Conservation (phyloP, 2,329 filamentous ascomycete genomes). For the Escovopsis sp. region DNA sequence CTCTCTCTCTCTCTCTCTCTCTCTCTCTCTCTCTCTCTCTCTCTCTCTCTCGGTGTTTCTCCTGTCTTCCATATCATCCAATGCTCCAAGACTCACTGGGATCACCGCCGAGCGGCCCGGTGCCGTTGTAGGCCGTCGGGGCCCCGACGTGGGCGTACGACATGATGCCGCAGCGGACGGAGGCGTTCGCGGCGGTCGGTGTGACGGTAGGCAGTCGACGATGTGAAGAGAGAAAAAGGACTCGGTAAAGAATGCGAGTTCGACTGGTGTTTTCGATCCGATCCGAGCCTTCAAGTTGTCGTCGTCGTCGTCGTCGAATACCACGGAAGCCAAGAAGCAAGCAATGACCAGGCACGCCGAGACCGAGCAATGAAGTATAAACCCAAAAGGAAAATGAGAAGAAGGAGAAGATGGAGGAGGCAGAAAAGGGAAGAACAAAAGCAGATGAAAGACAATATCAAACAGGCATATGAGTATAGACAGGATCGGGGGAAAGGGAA, state of each 20-base stretch:
- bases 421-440: conserved; percentile 3
- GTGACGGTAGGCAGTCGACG: conserved; percentile 3
- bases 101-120: conserved; percentile 57
- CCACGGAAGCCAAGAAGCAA: too few relatives aligned
- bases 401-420: neutral
- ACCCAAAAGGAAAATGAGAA: neutral
- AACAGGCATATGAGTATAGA: neutral
- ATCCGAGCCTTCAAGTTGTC: too few relatives aligned
- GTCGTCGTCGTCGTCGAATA: too few relatives aligned
- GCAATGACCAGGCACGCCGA: too few relatives aligned
- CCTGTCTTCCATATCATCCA: too few relatives aligned
- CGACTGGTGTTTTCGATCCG: too few relatives aligned
- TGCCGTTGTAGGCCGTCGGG: conserved; percentile 48
- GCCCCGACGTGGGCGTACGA: conserved; percentile 46
- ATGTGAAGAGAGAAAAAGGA: too few relatives aligned
- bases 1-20: too few relatives aligned
- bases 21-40: too few relatives aligned
- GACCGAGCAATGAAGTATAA: neutral
- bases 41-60: too few relatives aligned
- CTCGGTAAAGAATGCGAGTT: too few relatives aligned
- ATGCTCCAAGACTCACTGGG: conserved; percentile 62
- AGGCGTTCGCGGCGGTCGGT: neutral
- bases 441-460: neutral
- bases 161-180: conserved; percentile 24
- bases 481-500: neutral